A percentile compares a stretch with the other conserved stretches of the same genome.
These are phyloP conservation scores for Alloteropsis semialata DNA, from an alignment of 176 grass and related monocot genomes.

Conservation along the genomic window DNA sequence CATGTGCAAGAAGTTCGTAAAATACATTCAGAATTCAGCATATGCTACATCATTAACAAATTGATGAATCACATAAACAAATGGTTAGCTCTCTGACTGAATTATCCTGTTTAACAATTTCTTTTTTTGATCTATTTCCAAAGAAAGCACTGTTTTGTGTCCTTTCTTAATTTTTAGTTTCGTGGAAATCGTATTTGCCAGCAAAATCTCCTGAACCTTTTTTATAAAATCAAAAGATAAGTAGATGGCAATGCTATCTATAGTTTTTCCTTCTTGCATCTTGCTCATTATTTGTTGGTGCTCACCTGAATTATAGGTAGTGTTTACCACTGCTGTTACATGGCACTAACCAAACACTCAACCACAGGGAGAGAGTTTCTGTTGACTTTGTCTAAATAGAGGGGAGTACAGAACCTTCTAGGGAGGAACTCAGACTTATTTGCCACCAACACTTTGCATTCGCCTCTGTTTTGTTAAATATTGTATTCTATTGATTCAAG, in stretches of 20 bases:
- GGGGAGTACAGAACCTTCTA: too few relatives aligned
- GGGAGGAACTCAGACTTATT: too few relatives aligned
- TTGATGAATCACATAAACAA: constrained; percentile 78
- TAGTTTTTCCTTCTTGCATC: neutral
- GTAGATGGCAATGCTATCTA: neutral
- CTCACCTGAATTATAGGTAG: neutral
- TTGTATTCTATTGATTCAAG: neutral
- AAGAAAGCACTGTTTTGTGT: too few relatives aligned
- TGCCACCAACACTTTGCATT: too few relatives aligned
- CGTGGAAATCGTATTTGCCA: too few relatives aligned
- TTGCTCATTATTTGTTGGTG: neutral
- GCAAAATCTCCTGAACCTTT: neutral
- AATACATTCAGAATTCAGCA: constrained; percentile 56
- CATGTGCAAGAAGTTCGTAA: constrained; percentile 48
- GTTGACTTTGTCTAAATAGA: too few relatives aligned
- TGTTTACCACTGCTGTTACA: neutral
- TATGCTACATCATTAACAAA: constrained; percentile 78
- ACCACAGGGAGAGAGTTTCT: too few relatives aligned
- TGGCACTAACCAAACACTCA: neutral
- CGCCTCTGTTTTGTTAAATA: neutral
- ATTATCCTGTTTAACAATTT: neutral
- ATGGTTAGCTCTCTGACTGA: constrained; percentile 42
- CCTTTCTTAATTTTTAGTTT: too few relatives aligned
- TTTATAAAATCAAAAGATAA: neutral
- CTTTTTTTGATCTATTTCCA: neutral